phyloP scores from a whole-genome alignment of 140 eudicot species.

The Bidens hawaiensis region DNA sequence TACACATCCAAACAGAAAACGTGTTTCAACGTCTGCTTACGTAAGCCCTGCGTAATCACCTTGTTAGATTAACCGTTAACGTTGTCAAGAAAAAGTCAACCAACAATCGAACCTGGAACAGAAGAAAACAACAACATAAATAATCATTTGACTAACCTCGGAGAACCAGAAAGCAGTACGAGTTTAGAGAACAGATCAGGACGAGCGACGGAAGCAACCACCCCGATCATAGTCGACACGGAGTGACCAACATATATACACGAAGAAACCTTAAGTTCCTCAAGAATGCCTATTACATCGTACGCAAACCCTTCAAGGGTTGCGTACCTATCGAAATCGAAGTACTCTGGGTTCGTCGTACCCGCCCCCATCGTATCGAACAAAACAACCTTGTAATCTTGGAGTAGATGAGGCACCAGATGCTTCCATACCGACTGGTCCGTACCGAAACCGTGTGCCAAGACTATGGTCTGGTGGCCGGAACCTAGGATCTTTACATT shows the following conservation, averaged over 20 bases:
- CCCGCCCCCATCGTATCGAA: conserved; percentile 94
- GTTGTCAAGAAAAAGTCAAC: conserved; percentile 23
- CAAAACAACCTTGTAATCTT: conserved; percentile 58
- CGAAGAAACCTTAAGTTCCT: conserved; percentile 53
- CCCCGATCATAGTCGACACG: conserved; percentile 79
- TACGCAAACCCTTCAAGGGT: conserved; percentile 66
- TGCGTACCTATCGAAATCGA: conserved; percentile 72
- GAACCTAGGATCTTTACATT: conserved; percentile 77
- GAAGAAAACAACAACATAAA: neutral
- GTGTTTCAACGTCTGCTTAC: neutral
- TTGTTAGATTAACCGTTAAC: neutral
- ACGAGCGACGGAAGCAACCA: conserved; percentile 68
- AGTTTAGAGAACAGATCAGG: conserved; percentile 83
- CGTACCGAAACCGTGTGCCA: conserved; percentile 92
- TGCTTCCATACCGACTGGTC: conserved; percentile 99
- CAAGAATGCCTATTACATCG: conserved; percentile 73
- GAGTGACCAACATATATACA: conserved; percentile 91
- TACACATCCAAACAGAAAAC: conserved; percentile 10
- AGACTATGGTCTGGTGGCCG: conserved; percentile 52
- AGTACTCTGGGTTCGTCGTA: conserved; percentile 86
- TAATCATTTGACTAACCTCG: conserved; percentile 49
- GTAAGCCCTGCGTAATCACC: conserved; percentile 14
- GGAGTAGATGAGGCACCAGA: conserved; percentile 70
- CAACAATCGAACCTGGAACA: neutral
- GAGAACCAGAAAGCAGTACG: conserved; percentile 64